Evolutionary conservation across 495 filamentous ascomycete genomes (phyloP).

Genomic region (Annulohypoxylon maeteangense): DNA sequence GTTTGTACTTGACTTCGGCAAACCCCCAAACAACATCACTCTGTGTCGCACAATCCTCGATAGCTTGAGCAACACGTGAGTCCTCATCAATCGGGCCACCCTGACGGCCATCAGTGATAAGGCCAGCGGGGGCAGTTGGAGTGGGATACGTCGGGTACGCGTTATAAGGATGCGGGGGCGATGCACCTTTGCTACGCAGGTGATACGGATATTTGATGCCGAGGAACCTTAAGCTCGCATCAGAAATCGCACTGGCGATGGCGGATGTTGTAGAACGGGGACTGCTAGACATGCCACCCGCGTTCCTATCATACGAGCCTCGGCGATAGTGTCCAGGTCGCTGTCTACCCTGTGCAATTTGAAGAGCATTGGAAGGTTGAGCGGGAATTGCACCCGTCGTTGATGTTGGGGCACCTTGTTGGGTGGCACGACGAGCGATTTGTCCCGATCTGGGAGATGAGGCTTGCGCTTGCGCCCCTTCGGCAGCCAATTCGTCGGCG

Average conservation of each 20-base stretch:
- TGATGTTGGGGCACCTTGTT: slow-evolving; percentile 70
- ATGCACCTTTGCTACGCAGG: slow-evolving; percentile 73
- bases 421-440: slow-evolving; percentile 65
- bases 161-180: slow-evolving; percentile 80
- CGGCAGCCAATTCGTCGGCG: slow-evolving; percentile 90
- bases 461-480: slow-evolving; percentile 68
- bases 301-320: slow-evolving; percentile 80
- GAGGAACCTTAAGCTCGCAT: slow-evolving; percentile 87
- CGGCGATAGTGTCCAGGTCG: slow-evolving; percentile 72
- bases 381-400: slow-evolving; percentile 67
- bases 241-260: slow-evolving; percentile 92
- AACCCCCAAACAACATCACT: slow-evolving; percentile 97
- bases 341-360: slow-evolving; percentile 68
- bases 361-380: slow-evolving; percentile 69
- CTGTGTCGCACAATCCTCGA: slow-evolving; percentile 90
- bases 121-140: slow-evolving; percentile 59
- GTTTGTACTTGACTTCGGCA: slow-evolving; percentile 98
- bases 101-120: slow-evolving; percentile 75
- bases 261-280: slow-evolving; percentile 85
- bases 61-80: slow-evolving; percentile 74
- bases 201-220: slow-evolving; percentile 76
- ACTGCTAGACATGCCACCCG: slow-evolving; percentile 66
- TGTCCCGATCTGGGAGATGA: slow-evolving; percentile 58
- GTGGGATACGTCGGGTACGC: slow-evolving; percentile 87
- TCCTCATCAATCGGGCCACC: slow-evolving; percentile 80